Conservation (phyloP, 108 stramenopile genomes). For the Nitzschia sp. region DNA sequence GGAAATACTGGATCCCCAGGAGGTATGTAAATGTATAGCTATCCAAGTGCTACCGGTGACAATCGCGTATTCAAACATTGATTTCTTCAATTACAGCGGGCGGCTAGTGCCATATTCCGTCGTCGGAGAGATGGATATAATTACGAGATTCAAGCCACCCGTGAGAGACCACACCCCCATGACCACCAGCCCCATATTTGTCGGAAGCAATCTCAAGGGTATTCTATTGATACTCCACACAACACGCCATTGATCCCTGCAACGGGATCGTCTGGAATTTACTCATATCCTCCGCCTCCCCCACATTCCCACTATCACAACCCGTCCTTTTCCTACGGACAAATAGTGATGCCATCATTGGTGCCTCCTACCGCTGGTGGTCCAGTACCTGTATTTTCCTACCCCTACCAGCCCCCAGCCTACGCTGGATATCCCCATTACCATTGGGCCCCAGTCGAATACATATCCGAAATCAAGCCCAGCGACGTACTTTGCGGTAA, state of each 20-base stretch:
- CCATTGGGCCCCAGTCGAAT: conserved; percentile 14
- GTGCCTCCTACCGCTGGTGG: background rate
- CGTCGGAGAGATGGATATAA: too few species aligned
- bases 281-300: background rate
- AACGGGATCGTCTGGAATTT: background rate
- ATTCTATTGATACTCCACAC: background rate
- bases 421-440: background rate
- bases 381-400: background rate
- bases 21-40: too few species aligned
- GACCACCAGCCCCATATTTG: too few species aligned
- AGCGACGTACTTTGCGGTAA: conserved; percentile 18
- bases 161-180: too few species aligned
- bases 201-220: too few species aligned
- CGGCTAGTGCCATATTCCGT: too few species aligned
- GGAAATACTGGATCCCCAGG: too few species aligned
- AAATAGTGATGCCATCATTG: background rate
- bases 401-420: background rate
- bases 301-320: background rate
- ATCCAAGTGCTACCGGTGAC: too few species aligned
- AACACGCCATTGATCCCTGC: background rate
- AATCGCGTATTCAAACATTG: too few species aligned
- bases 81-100: too few species aligned
- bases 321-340: background rate
- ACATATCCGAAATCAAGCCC: conserved; percentile 23
- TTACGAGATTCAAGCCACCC: too few species aligned